phyloP scores from a whole-genome alignment of 495 filamentous ascomycete genomes.

The Penicillium simplicissimum region DNA sequence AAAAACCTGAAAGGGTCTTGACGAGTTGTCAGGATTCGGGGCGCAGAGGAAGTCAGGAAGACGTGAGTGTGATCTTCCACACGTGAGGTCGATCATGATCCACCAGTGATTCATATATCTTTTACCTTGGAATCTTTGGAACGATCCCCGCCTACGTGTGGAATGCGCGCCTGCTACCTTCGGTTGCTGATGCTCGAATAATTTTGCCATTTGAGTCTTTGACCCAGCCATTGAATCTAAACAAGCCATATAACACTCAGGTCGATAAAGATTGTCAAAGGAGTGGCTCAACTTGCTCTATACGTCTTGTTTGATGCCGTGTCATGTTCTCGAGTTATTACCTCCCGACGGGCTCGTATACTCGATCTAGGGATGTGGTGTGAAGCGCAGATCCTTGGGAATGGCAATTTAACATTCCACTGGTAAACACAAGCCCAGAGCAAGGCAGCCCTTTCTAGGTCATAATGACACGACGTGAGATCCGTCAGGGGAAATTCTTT shows the following conservation, averaged over 20 bases:
- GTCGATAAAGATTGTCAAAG: background rate
- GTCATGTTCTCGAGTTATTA: background rate
- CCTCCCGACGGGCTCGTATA: background rate
- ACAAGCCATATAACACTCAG: background rate
- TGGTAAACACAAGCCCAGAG: constrained; percentile 3
- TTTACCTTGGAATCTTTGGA: background rate
- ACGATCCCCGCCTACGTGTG: constrained; percentile 11
- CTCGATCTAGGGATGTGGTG: constrained; percentile 25
- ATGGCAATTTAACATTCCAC: constrained; percentile 24
- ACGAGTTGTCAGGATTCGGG: background rate
- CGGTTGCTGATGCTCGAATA: constrained; percentile 11
- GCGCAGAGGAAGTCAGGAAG: background rate
- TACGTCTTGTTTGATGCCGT: background rate
- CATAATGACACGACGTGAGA: constrained; percentile 21
- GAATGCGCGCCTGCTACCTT: constrained; percentile 20
- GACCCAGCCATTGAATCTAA: background rate
- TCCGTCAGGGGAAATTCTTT: background rate
- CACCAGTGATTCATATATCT: constrained; percentile 20
- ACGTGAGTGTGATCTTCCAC: background rate
- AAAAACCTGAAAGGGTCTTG: background rate
- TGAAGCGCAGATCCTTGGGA: constrained; percentile 8
- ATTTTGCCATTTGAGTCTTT: too few species aligned
- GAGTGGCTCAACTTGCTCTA: background rate
- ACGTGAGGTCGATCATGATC: constrained; percentile 10
- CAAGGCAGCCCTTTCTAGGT: constrained; percentile 1